Evolutionary conservation across 164 flowering plant species (phyloP), one percentile per base, ranked within the genome.

Genomic region (Protea cynaroides): DNA sequence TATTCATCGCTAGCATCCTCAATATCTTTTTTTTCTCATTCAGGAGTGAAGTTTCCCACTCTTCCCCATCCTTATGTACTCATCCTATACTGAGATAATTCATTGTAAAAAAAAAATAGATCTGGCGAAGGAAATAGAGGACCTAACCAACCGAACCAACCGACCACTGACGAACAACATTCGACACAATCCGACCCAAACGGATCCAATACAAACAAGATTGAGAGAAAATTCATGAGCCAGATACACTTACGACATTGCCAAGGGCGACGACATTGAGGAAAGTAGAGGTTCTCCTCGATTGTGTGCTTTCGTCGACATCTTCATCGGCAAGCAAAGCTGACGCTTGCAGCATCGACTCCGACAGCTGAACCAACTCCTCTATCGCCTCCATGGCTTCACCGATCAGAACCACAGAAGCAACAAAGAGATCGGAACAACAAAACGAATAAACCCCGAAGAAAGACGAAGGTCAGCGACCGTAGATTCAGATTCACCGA

Each of bases 191-290:
- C 15, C 43, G 2, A 21, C 22, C 52, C 40, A 40, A 37, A 63
- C 29, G 55, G 62, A 22, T 58, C 64, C 34, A 38, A 38, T 44
- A 14, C 25, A 71, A 64, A 25, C 34, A 12, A 67, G 36, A 44
- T 22, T 11, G 19, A 36, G 57, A 52, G 7, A 25, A 63, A 21
- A 19, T 34, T 21, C 21, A 40, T 18, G 10, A 9, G 50, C 21
- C 13, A 38, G 25, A 63, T 15, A 12, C 56, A 85, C 97, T 80
- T 67, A 95, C 99, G n/a, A 90, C 91, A 79, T 84, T 92, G 75
- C 99, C 99, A 9, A 95, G 88, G 17, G 88, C 96, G 11, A 95
- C 92, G 43, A 84, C 94, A 64, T 95, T 95, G 50, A 95, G 87
- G 69, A 95, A 95, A 69, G 94, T 85, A 58, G 96, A 76, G 13